Conservation (phyloP, 2,329 filamentous ascomycete species). For the Seiridium cupressi region DNA sequence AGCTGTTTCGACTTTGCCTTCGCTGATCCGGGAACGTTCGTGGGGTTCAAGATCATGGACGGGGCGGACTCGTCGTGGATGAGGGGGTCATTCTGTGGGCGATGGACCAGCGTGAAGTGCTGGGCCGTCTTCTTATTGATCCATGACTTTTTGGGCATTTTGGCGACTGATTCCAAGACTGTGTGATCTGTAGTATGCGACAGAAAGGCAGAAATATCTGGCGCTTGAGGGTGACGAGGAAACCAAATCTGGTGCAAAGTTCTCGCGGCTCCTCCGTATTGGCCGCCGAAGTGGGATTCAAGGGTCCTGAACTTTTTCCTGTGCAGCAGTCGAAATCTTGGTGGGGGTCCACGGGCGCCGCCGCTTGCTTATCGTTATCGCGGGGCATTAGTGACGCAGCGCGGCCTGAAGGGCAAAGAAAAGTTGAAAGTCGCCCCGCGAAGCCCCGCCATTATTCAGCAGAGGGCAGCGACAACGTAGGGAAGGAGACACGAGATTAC, state of each 20-base stretch:
- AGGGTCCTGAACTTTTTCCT: constrained; percentile 1
- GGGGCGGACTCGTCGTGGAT: constrained; percentile 90
- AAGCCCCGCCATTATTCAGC: constrained; percentile 13
- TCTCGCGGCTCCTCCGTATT: not conserved
- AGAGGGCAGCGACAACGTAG: not conserved
- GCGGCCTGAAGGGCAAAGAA: not conserved
- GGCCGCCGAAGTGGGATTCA: not conserved
- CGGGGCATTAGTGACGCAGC: constrained; percentile 6
- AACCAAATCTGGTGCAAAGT: too few relatives aligned
- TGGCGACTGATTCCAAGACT: not conserved
- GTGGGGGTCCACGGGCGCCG: not conserved
- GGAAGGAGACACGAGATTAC: not conserved
- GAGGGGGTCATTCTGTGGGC: constrained; percentile 93
- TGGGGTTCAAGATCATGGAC: constrained; percentile 84
- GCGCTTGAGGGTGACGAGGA: not conserved
- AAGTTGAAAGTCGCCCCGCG: constrained; percentile 11
- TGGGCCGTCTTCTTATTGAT: constrained; percentile 83
- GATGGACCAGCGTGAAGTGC: constrained; percentile 92
- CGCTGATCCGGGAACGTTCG: constrained; percentile 44
- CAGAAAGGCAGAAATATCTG: not conserved
- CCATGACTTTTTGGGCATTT: constrained; percentile 8
- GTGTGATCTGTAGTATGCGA: not conserved
- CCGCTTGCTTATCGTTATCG: constrained; percentile 7
- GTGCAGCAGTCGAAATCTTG: not conserved
- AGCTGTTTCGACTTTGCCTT: constrained; percentile 59